Base-by-base conservation (phyloP, 148 eudicot genomes). In the Chenopodium album region DNA sequence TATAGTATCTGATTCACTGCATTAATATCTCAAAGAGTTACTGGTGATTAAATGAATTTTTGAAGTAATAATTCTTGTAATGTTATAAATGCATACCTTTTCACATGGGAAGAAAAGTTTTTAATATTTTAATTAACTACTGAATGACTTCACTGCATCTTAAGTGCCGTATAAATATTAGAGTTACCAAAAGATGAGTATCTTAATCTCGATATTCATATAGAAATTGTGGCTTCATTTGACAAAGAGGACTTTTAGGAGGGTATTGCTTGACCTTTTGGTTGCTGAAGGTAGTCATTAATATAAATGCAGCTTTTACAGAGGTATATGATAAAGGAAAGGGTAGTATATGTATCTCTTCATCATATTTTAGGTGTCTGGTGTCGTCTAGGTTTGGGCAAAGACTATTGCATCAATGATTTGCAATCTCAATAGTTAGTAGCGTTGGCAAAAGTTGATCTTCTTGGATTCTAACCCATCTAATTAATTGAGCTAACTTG, bases 1-100 rank as follows among this genome's bases (percentile, higher is more conserved):
- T 88, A 74, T 8, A 34, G 81, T 72, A 75, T 71, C 59, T 84
- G 52, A 77, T 85, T 3, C 56, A 12, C 23, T 37, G 54, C 54
- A 66, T 74, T 56, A 60, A 13, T 48, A 20, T 11, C 46, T 31
- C 10, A 10, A 34, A 13, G 23, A 7, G 44, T 29, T 19, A 20
- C 47, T 22, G 46, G 65, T 17, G 22, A 29, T 19, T 52, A 41
- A 13, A 20, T 67, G 8, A 11, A 26, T 44, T 23, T 74, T 47
- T 74, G 20, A 32, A 44, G n/a, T 32, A 29, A 20, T 29, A 65
- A 47, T 6, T 73, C 60, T 64, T 46, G 11, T 81, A 2, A 9
- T 26, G 26, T 26, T 26, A 26, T 26, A 26, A 26, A 26, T 26
- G 26, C 26, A 26, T 26, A 26, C 26, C 26, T 26, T 26, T 26